Evolutionary conservation across 352 stramenopile species (phyloP), one percentile per base, ranked within the genome.

Genomic region (Poterioochromonas sp.): DNA sequence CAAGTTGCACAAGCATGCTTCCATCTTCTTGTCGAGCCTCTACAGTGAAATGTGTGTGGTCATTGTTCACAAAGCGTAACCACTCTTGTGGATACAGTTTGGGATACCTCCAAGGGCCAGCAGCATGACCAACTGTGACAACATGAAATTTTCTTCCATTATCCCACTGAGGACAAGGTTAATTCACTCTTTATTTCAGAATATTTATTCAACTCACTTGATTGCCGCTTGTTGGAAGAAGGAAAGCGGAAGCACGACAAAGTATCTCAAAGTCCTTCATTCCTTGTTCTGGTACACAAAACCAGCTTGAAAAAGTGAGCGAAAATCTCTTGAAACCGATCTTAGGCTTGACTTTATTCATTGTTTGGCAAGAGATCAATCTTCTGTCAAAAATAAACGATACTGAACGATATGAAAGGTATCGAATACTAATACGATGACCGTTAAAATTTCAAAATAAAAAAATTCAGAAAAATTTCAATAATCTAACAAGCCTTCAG

Each of bases 201-300:
- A 15, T 58, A 58, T 58, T 15, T 58, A 26, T 15, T 26, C 47
- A 26, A 15, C 26, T 58, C 26, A 58, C 47, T 26, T 58, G 15
- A 26, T 15, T 15, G 15, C 15, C 26, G 47, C 5, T 65, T 15
- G 54, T 29, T 71, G 62, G 62, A 12, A 71, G 2, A 26, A 71
- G 5, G 62, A 40, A 71, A 43, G 34, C 34, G 8, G 62, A 71
- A 22, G 62, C 15, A 8, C 62, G 15, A 43, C 18, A 71, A 8
- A 71, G 62, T 26, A 71, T 44, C 29, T 71, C 62, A 5, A 71
- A 44, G 32, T 71, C 62, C 32, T 71, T 71, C 62, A 71, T 71
- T 5, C 62, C 62, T n/a, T 47, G 62, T 29, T 71, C 62, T 22
- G 62, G 62, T 3, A 71, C 18, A n/a, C 62, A 71, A 29, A 71